Evolutionary conservation across 306 rosid species (phyloP).

Genomic region (Cucurbita moschata): DNA sequence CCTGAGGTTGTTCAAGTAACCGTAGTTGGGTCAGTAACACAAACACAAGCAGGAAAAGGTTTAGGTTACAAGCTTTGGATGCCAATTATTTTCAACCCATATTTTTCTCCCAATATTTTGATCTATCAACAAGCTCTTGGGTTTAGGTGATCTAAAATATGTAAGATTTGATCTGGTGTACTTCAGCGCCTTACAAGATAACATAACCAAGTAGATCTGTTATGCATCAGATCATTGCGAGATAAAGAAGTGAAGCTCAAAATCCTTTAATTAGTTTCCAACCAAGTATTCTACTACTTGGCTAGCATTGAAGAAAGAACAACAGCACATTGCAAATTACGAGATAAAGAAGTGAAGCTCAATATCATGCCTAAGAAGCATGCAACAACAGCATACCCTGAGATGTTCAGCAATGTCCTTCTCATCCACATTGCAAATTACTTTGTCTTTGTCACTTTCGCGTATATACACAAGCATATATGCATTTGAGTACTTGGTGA

Average conservation of each 20-base stretch:
- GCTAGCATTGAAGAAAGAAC: not conserved
- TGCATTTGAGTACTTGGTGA: conserved; percentile 94
- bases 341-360: not conserved
- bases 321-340: no score
- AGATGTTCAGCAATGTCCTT: conserved; percentile 97
- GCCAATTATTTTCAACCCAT: not conserved
- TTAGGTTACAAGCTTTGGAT: not conserved
- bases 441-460: conserved; percentile 90
- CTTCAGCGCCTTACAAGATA: not conserved
- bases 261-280: conserved; percentile 4
- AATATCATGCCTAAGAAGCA: conserved; percentile 7
- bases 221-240: conserved; percentile 3
- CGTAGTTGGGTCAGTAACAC: not conserved
- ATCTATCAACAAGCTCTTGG: conserved; percentile 4
- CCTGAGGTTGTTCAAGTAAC: conserved; percentile 28
- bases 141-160: not conserved
- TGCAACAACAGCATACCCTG: conserved; percentile 41
- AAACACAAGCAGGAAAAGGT: not conserved
- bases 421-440: conserved; percentile 95
- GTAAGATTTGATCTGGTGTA: not conserved
- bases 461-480: conserved; percentile 98
- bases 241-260: conserved; percentile 9
- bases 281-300: conserved; percentile 7
- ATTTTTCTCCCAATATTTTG: conserved; percentile 1
- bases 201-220: conserved; percentile 3